Evolutionary conservation across 345 rosid species (phyloP), one percentile per base, ranked within the genome.

Genomic region (Rubroshorea leprosula): DNA sequence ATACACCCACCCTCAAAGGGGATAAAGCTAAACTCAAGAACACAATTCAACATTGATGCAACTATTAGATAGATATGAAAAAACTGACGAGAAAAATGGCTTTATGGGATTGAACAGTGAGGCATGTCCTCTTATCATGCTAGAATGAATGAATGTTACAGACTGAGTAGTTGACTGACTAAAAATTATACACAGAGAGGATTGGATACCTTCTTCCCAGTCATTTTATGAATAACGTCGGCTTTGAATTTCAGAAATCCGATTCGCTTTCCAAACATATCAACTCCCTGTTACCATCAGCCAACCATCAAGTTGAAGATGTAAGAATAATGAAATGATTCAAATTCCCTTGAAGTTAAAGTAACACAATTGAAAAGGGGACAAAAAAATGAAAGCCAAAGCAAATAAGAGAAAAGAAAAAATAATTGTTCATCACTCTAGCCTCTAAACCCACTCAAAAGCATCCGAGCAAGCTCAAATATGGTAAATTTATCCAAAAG

Each of bases 231-330:
- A 44, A 83, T 13, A 41, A 89, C 72, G 62, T 89, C 90, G 0
- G 98, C 98, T 69, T 73, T 81, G 80, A 89, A 86, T 75, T 92
- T 89, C 49, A 92, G 75, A 80, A 89, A 89, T 16, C 98, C 98
- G 53, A 89, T 60, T 20, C 86, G 67, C 54, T 68, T 71, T 23
- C 95, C 96, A 55, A 92, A 89, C 96, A 86, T 83, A 77, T 92
- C 98, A 57, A 92, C 87, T 46, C 95, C 96, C 98, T 88, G 47
- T 63, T 8, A 74, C 50, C 52, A 73, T 41, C 23, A 39, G 41
- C 23, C 27, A 20, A 22, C 48, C 15, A 54, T 48, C 58, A 64
- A 49, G 8, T 38, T n/a, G n/a, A 49, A 5, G 27, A 49, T 41
- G 17, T 14, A 20, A n/a, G 5, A 39, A 23, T 31, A 21, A 41